Base-by-base conservation (phyloP, 1,284 basidiomycete species). In the Lignosus rhinocerotis region DNA sequence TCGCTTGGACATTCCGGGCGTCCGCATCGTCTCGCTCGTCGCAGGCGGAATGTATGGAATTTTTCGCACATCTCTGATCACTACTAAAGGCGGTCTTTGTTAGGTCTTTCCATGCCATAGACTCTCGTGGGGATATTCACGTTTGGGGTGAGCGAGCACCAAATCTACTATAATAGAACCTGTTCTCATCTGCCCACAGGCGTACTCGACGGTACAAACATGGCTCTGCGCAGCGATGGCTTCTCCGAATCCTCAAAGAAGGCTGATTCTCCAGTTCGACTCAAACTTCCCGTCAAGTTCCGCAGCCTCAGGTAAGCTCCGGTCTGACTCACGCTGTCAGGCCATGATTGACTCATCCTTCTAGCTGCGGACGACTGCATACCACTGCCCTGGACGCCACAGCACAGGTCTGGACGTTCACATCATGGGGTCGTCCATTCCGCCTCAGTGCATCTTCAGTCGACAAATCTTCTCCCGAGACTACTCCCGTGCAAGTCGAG, bases 41-140 rank as follows among this genome's bases (percentile, higher is more conserved):
- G 90, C 92, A 2, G 88, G 89, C 17, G 93, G 93, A 70, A 93
- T 91, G 93, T 90, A 68, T 61, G 84, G 71, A 12, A 25, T 32
- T 4, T 30, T 8, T 16, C 4, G 11, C 8, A 11, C 4, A 8
- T 14, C 21, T 33, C 2, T 17, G 12, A 17, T 16, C 17, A 30
- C 11, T 33, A 49, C 49, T 53, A 41, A 47, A 51, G 19, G 33
- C 56, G 57, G 49, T 30, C 8, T 42, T 43, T 6, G 33, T 33
- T 58, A 92, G 90, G 90, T 90, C 87, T 36, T 92, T 92, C 70
- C 86, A 91, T 68, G 90, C 89, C 2, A 72, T 93, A 45, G 91
- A 93, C 71, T 87, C 87, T 2, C 74, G 82, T 51, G 93, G 93
- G 9, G 75, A 76, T 34, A 75, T 94, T 10, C 84, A 88, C 72